These are phyloP conservation scores for Dipteronia dyeriana DNA, from an alignment of 345 rosid genomes.

Conservation along the genomic window DNA sequence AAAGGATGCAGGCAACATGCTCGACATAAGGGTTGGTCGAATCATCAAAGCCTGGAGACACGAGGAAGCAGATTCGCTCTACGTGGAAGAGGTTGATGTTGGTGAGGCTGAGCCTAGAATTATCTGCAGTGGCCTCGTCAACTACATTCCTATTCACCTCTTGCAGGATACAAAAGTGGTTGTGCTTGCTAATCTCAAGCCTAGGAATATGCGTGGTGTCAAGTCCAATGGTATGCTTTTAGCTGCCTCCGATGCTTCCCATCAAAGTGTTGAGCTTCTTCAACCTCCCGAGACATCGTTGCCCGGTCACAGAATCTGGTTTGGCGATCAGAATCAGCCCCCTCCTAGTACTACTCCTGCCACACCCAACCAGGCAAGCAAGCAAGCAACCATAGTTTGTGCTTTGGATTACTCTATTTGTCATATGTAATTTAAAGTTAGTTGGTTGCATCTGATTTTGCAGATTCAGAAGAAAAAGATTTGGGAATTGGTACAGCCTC, in stretches of 20 bases:
- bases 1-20: constrained; percentile 62
- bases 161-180: constrained; percentile 78
- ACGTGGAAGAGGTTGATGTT: constrained; percentile 87
- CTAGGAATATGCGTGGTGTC: constrained; percentile 94
- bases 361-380: constrained; percentile 63
- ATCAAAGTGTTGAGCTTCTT: constrained; percentile 80
- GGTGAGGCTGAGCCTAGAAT: constrained; percentile 81
- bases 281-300: constrained; percentile 70
- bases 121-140: constrained; percentile 94
- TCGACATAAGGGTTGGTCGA: constrained; percentile 84
- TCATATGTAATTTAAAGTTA: no score
- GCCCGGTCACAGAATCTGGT: constrained; percentile 89
- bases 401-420: no score
- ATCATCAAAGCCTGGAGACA: constrained; percentile 89
- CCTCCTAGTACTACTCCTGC: constrained; percentile 37
- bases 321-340: constrained; percentile 72
- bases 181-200: constrained; percentile 84
- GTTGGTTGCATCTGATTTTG: not conserved
- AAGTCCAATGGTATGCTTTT: constrained; percentile 90
- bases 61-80: constrained; percentile 90
- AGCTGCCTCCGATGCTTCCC: constrained; percentile 82
- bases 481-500: constrained; percentile 90
- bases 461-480: constrained; percentile 92
- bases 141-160: constrained; percentile 60
- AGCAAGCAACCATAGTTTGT: no score